phyloP scores from a whole-genome alignment of 108 stramenopile species.

The Pseudonitzschia pungens region DNA sequence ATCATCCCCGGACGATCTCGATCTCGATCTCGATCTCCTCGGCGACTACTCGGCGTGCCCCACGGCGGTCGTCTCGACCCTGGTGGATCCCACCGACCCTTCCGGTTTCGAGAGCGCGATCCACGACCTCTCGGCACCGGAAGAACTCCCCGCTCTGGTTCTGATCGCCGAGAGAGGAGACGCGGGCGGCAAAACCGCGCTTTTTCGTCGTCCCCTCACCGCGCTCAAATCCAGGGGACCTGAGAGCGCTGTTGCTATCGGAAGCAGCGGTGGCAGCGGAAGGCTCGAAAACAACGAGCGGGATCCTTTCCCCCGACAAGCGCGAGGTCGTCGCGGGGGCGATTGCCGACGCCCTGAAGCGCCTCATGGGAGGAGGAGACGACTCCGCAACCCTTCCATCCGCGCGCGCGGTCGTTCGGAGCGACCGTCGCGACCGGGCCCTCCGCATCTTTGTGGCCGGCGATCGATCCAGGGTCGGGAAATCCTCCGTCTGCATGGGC shows the following conservation, averaged over 20 bases:
- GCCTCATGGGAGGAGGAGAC: neutral
- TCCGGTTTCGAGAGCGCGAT: no score
- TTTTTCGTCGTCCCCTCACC: no score
- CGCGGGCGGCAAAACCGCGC: neutral
- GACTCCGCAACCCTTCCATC: neutral
- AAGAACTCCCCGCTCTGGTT: neutral
- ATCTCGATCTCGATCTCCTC: no score
- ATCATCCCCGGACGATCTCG: no score
- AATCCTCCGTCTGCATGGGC: constrained; percentile 90
- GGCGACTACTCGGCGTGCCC: no score
- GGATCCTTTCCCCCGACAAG: no score
- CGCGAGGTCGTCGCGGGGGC: neutral
- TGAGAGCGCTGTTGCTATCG: neutral
- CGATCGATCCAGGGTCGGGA: constrained; percentile 91
- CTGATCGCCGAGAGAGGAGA: neutral
- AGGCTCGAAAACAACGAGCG: neutral
- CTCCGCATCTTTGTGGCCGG: constrained; percentile 76
- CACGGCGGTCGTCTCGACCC: no score
- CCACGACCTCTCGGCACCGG: neutral
- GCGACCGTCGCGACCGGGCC: neutral
- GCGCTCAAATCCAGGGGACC: no score
- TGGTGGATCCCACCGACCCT: no score
- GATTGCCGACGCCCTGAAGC: neutral
- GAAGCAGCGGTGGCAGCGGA: neutral
- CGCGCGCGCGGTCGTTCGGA: neutral